These are phyloP conservation scores for Glycyrrhiza uralensis DNA, from an alignment of 306 rosid species.

Conservation along the genomic window DNA sequence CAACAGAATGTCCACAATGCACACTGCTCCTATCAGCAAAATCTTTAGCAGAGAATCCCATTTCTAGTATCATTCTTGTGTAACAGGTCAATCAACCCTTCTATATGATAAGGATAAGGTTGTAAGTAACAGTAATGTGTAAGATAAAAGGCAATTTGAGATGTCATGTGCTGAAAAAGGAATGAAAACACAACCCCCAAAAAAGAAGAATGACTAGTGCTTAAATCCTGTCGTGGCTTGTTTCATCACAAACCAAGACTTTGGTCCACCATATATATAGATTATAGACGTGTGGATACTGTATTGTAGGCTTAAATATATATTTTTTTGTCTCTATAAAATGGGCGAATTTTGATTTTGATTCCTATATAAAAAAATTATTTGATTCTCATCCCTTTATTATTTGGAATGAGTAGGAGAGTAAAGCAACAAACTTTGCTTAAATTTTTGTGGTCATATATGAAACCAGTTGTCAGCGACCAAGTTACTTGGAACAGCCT, in stretches of 20 bases:
- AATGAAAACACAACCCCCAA: not conserved
- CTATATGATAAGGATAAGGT: not conserved
- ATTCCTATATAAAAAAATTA: too few relatives aligned
- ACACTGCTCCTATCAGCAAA: too few relatives aligned
- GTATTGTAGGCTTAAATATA: too few relatives aligned
- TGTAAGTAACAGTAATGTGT: not conserved
- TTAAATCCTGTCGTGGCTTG: not conserved
- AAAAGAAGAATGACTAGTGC: not conserved
- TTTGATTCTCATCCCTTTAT: too few relatives aligned
- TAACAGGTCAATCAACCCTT: not conserved
- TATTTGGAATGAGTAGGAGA: constrained; percentile 35
- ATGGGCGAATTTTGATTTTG: too few relatives aligned
- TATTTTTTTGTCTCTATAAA: too few relatives aligned
- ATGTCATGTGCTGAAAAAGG: not conserved
- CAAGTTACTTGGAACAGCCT: constrained; percentile 89
- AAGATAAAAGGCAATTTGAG: not conserved
- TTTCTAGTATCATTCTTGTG: too few relatives aligned
- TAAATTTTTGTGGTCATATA: constrained; percentile 62
- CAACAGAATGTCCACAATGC: too few relatives aligned
- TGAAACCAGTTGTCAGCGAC: constrained; percentile 73
- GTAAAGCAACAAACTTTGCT: constrained; percentile 70
- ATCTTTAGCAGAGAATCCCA: too few relatives aligned
- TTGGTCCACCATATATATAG: too few relatives aligned
- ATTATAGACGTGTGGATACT: too few relatives aligned
- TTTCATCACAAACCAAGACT: not conserved